Percentiles rank a stretch among this genome's conserved stretches.
Conservation (phyloP, 148 eudicot genomes). For the Chenopodium berlandieri region DNA sequence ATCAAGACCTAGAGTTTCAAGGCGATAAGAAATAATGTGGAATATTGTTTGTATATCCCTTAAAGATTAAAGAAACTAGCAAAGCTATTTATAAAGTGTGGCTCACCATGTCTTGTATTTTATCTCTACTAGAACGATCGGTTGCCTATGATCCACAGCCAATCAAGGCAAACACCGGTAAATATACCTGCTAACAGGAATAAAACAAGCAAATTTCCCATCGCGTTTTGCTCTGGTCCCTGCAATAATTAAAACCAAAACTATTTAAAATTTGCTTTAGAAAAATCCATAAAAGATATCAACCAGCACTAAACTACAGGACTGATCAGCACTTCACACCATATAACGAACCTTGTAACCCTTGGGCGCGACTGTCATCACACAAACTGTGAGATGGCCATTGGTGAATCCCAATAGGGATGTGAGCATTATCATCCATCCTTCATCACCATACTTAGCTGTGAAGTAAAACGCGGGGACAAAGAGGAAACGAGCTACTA, state of each 20-base stretch:
- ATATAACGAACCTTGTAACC: conserved; percentile 55
- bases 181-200: conserved; percentile 63
- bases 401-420: conserved; percentile 65
- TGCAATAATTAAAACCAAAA: conserved; percentile 2
- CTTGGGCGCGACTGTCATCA: conserved; percentile 60
- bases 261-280: not conserved
- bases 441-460: conserved; percentile 75
- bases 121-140: conserved; percentile 25
- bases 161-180: conserved; percentile 57
- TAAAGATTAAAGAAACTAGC: not conserved
- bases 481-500: conserved; percentile 45
- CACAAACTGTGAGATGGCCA: conserved; percentile 82
- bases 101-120: not conserved
- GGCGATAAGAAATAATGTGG: not conserved
- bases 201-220: conserved; percentile 58
- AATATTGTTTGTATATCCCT: not conserved
- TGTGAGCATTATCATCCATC: conserved; percentile 68
- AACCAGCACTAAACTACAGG: not conserved
- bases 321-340: not conserved
- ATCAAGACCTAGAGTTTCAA: not conserved
- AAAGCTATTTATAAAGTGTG: too few relatives aligned
- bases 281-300: not conserved
- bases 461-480: conserved; percentile 67
- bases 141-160: conserved; percentile 75
- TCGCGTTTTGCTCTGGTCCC: conserved; percentile 83